Base-by-base conservation (phyloP, 192 early-diverging fungal species). In the Backusella westeae region DNA sequence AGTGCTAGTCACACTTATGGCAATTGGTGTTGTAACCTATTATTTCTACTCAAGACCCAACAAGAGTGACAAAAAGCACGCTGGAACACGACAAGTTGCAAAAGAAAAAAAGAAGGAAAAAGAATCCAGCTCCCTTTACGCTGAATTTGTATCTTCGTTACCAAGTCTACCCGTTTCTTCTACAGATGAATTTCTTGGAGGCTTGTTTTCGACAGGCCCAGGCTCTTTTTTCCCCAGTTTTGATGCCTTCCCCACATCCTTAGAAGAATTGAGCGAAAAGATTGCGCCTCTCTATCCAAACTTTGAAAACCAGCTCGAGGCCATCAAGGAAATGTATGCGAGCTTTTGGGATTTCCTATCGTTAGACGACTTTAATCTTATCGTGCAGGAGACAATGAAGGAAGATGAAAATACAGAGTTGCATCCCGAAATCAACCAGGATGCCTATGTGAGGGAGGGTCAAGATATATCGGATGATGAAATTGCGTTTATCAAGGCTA, bases 401-500 rank as follows among this genome's bases (percentile, higher is more conserved):
- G 56, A 35, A 6, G 42, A 53, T 12, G n/a, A 52, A 35, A 21
- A 67, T 23, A 21, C 38, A 0, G 44, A 23, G 4, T 34, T 66
- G 9, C 49, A 52, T 12, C 70, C 72, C 6, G 75, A 74, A 34
- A 70, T 79, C 35, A 17, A 70, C 42, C 34, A 36, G 9, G 52
- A 70, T 32, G 72, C 59, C 14, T 42, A 17, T 38, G 73, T 75
- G 12, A 87, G 81, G 10, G 68, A 71, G 44, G 85, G 82, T 46
- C 80, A 83, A 44, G 73, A 73, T 21, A 53, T 89, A 14, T 84
- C 82, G 49, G 21, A 77, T 0, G 85, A 87, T 14, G 90, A 92
- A 69, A n/a, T 73, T 6, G 75, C 74, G 1, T 92, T 88, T 73
- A 71, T 83, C 29, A 69, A 63, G 8, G 85, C 77, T 6, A 83